Conservation (phyloP, 129 eudicot species). For the Lactuca saligna region DNA sequence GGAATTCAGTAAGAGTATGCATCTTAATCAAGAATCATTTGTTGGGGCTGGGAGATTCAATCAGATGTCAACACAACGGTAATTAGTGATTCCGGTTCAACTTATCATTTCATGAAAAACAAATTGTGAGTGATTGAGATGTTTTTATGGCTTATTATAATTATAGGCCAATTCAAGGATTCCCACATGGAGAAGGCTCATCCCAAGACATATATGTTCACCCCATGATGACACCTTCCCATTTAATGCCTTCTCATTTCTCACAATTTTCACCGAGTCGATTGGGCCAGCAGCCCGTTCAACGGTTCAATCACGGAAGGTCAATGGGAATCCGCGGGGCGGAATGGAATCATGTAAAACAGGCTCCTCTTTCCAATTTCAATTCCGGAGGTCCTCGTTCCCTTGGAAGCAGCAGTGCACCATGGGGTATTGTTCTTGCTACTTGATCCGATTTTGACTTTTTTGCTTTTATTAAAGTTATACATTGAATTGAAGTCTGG, state of each 20-base stretch:
- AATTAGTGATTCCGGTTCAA: background rate
- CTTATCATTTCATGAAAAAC: background rate
- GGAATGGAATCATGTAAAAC: slow-evolving; percentile 68
- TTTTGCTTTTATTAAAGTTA: background rate
- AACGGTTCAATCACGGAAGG: slow-evolving; percentile 57
- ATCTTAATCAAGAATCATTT: slow-evolving; percentile 55
- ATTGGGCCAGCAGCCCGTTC: slow-evolving; percentile 73
- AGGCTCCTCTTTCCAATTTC: slow-evolving; percentile 50
- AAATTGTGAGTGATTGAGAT: background rate
- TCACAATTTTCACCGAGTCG: slow-evolving; percentile 76
- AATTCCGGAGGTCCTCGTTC: slow-evolving; percentile 64
- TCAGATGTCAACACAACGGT: slow-evolving; percentile 63
- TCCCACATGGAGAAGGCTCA: slow-evolving; percentile 52
- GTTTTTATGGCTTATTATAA: background rate
- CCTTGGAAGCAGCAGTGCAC: slow-evolving; percentile 47
- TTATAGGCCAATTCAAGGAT: slow-evolving; percentile 57
- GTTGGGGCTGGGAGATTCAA: slow-evolving; percentile 47
- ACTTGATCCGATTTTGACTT: background rate
- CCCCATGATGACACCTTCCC: slow-evolving; percentile 53
- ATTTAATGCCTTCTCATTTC: slow-evolving; percentile 45
- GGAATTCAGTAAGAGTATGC: slow-evolving; percentile 65
- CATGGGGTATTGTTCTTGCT: slow-evolving; percentile 55
- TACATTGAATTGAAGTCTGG: slow-evolving; percentile 6
- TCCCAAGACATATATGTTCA: slow-evolving; percentile 45
- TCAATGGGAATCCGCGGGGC: slow-evolving; percentile 49